A percentile compares a stretch with the other conserved stretches of the same genome.
Evolutionary conservation across 306 rosid genomes (phyloP).

Genomic region (Prunus salicina): DNA sequence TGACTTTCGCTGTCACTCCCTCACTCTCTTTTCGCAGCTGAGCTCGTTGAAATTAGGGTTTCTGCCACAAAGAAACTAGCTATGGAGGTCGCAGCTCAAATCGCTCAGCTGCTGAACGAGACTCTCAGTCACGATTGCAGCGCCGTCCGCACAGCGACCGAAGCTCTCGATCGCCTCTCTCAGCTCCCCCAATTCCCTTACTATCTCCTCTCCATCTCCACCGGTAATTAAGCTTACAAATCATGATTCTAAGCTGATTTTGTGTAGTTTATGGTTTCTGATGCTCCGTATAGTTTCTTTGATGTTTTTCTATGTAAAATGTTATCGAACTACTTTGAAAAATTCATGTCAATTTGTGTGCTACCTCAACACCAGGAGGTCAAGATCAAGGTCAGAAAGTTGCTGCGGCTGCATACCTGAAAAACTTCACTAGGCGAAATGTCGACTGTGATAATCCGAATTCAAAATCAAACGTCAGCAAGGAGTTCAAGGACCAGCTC

Average conservation of each 20-base stretch:
- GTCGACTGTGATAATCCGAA: constrained; percentile 34
- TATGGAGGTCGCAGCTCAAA: constrained; percentile 44
- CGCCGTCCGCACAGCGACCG: constrained; percentile 51
- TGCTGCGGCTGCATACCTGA: constrained; percentile 77
- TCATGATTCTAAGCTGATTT: background rate
- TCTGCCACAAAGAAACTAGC: background rate
- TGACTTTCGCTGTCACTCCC: background rate
- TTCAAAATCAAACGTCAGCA: constrained; percentile 56
- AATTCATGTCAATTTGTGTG: background rate
- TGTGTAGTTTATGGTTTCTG: background rate
- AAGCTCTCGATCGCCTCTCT: constrained; percentile 60
- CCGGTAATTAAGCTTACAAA: constrained; percentile 33
- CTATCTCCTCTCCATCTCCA: constrained; percentile 54
- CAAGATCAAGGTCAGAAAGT: constrained; percentile 61
- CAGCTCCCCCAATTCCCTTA: constrained; percentile 52
- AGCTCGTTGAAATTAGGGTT: constrained; percentile 45
- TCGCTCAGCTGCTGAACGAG: constrained; percentile 49
- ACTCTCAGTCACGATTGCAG: constrained; percentile 55
- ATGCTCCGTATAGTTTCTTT: background rate
- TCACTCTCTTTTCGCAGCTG: background rate
- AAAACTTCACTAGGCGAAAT: constrained; percentile 63
- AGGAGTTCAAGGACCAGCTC: constrained; percentile 76
- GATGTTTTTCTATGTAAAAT: no score
- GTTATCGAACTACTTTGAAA: background rate
- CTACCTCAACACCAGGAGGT: constrained; percentile 33